Evolutionary conservation across 257 asterid genomes (phyloP), one percentile per base, ranked within the genome.

Genomic region (Solanum chilense): DNA sequence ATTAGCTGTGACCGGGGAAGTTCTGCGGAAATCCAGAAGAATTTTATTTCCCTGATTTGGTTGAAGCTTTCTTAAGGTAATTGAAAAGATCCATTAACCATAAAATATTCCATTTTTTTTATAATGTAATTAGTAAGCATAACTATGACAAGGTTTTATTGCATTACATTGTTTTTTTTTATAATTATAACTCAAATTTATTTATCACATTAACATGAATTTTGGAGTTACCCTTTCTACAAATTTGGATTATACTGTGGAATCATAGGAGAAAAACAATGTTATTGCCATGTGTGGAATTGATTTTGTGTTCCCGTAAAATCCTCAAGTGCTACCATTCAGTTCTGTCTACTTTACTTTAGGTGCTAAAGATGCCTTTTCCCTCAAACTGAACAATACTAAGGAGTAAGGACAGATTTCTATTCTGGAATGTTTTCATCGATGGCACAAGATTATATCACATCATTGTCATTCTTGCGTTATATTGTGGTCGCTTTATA

Each of bases 1-100:
- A 95, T 93, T 78, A 96, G 98, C 92, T 96, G 98, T n/a, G 98
- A 97, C 86, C 94, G 98, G 97, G 96, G 92, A 88, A 95, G 96
- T 91, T 94, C 93, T 91, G 92, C 91, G 47, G 25, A 18, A 73
- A 73, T 73, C 27, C 5, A 4, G 12, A 73, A 35, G 49, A 35
- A 11, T 10, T 33, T 73, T 73, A 35, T 33, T 70, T 31, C 77
- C 13, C 44, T 70, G n/a, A 37, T 35, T 37, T 33, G 18, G 15
- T 73, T 35, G 81, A 73, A 73, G 81, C 49, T 37, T 37, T 47
- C 49, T 47, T 33, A 29, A 29, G 41, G 76, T 71, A 73, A 35
- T 11, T 37, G 49, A 35, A 35, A 35, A 73, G 45, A 73, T 73
- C 29, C 29, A 5, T 23, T 25, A 20, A 20, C 9, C 47, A 73